Evolutionary conservation across 257 asterid genomes (phyloP), one percentile per base, ranked within the genome.

Genomic region (Leptodermis oblonga): DNA sequence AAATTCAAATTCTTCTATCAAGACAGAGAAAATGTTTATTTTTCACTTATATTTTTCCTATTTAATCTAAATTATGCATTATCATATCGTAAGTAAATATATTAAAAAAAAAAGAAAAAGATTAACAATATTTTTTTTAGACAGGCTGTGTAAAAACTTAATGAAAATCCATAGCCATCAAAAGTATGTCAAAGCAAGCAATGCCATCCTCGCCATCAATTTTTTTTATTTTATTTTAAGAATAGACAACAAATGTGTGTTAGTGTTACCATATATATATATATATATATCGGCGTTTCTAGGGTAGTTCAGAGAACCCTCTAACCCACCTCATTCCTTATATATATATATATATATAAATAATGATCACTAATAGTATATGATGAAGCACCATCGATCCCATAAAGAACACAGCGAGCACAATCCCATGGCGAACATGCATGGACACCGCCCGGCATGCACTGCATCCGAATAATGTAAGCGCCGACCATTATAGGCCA

Each of bases 401-500:
- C 66, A 61, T 22, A 15, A 61, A 61, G 18, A 33, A 7, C 66
- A 61, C 66, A 34, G 11, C 25, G 7, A 31, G 55, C 30, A 54
- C 28, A 54, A 65, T 25, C 28, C 62, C 45, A 48, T 36, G 68
- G 28, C 45, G 49, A 66, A 10, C 62, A 54, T 45, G 37, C 42
- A 54, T 43, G 53, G 74, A 39, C 43, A 8, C 67, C 66, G 67
- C 67, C 69, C 66, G 49, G 68, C 76, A 67, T 78, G 77, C 78
- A 73, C 28, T 51, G 33, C 23, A 33, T 20, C 30, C 46, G 70
- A 8, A 33, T 61, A 6, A 62, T 3, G 26, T 7, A 73, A 71
- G 66, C 77, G 78, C 86, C 82, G 81, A 78, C 79, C 46, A 23
- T 34, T 30, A 59, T 22, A 51, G 62, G 46, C 42, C 22, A 26